phyloP scores from a whole-genome alignment of 805 yeast genomes.

The Saitoella complicata region DNA sequence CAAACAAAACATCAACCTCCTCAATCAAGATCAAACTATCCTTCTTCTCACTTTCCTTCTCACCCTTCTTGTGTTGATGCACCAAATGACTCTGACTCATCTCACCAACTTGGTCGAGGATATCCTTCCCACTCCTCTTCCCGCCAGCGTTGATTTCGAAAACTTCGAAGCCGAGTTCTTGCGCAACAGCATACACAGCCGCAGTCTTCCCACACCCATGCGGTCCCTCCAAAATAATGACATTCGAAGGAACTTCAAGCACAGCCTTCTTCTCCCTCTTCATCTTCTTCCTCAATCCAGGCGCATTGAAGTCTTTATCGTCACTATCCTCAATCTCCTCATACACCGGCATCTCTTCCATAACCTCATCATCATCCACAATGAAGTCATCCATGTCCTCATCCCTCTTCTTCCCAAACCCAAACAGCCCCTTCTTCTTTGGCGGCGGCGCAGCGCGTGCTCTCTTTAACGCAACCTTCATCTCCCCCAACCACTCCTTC shows the following conservation, averaged over 20 bases:
- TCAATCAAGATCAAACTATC: constrained; percentile 59
- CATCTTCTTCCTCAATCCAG: no score
- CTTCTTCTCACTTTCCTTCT: constrained; percentile 24
- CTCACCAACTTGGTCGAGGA: constrained; percentile 49
- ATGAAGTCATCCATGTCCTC: no score
- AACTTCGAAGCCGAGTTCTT: constrained; percentile 49
- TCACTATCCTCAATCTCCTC: no score
- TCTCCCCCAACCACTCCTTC: no score
- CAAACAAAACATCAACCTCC: constrained; percentile 70
- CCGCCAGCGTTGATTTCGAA: constrained; percentile 71
- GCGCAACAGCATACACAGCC: constrained; percentile 49
- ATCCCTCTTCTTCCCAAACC: no score
- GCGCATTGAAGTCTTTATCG: no score
- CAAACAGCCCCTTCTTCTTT: no score
- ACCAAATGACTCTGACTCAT: constrained; percentile 73
- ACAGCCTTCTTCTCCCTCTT: no score
- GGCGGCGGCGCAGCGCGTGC: no score
- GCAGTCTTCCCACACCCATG: constrained; percentile 68
- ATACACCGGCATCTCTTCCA: no score
- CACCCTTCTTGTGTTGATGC: constrained; percentile 20
- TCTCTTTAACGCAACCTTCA: no score
- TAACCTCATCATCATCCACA: no score
- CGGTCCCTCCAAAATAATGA: constrained; percentile 53
- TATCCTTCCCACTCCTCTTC: constrained; percentile 54
- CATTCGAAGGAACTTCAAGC: constrained; percentile 4